Evolutionary conservation across 2,329 filamentous ascomycete genomes (phyloP).

Genomic region (Neofusicoccum umdonicola): DNA sequence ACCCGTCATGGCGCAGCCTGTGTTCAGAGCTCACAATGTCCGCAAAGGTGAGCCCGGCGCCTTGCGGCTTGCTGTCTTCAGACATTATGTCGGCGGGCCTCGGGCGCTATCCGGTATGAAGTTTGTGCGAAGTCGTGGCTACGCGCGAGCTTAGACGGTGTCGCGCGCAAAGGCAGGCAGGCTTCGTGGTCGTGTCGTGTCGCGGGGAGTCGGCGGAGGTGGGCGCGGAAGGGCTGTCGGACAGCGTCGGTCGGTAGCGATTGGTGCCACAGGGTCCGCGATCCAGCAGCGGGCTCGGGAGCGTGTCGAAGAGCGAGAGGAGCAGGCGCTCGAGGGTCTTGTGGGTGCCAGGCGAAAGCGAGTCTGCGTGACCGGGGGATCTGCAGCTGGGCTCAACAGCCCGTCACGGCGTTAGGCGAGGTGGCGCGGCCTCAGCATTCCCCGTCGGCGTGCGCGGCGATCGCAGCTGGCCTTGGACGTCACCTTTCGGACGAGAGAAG

Average conservation of each 20-base stretch:
- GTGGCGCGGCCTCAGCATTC: conserved; percentile 9
- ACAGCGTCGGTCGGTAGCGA: background rate
- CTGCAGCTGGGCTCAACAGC: conserved; percentile 16
- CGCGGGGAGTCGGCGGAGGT: background rate
- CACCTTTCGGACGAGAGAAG: background rate
- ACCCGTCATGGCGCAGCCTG: background rate
- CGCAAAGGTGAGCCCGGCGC: conserved; percentile 12
- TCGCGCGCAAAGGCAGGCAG: background rate
- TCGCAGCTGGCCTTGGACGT: background rate
- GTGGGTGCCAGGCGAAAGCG: background rate
- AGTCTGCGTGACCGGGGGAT: conserved; percentile 14
- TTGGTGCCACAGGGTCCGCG: background rate
- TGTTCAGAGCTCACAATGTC: conserved; percentile 3
- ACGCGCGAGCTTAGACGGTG: background rate
- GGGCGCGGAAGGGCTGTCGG: background rate
- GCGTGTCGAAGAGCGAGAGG: background rate
- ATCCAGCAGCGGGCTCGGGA: background rate
- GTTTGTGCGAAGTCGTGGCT: background rate
- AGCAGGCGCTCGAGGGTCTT: background rate
- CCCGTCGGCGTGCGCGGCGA: conserved; percentile 12
- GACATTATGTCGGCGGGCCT: conserved; percentile 1
- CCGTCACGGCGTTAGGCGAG: conserved; percentile 19
- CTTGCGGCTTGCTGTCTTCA: conserved; percentile 9
- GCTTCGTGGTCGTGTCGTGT: background rate
- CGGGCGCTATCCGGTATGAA: background rate